Evolutionary conservation across 1,284 basidiomycete genomes (phyloP), one percentile per base, ranked within the genome.

Genomic region (Phlebopus sp.): DNA sequence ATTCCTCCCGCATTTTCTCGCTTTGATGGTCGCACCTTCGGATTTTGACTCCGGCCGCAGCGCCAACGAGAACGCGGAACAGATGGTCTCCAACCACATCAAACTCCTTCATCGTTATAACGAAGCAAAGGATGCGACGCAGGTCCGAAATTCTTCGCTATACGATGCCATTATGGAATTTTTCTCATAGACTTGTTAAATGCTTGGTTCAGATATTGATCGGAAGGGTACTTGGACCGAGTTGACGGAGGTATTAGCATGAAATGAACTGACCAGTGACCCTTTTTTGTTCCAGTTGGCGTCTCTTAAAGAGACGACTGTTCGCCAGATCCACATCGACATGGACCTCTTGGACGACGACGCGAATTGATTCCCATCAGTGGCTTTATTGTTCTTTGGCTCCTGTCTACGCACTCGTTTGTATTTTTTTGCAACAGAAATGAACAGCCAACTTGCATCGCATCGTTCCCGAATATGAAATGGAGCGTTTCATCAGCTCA

Each of bases 101-200:
- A 79, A 78, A 53, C 70, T 87, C 4, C 66, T 90, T 21, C 87
- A 90, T 60, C 72, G 69, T 38, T 90, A 90, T 56, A 90, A 90
- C 53, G 88, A 90, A 61, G 78, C 85, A 5, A 90, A 90, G 60
- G 88, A 90, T 59, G 87, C 86, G 2, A 73, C 86, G 0, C 87
- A 90, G 78, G 86, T 80, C 43, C 46, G 34, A 11, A 10, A 3
- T 40, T 23, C 21, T 18, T 34, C 49, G 36, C 32, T 19, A 42
- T 23, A 36, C 29, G 53, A 4, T 38, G 13, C 19, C 25, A 50
- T 54, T 48, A 54, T 19, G 31, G 37, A 25, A 25, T 10, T 19
- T 18, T 44, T 17, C 48, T 53, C n/a, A 56, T 21, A 19, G n/a
- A n/a, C 30, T 37, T 35, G 31, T 29, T 10, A 36, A 47, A n/a